These are phyloP conservation scores for Paramecium caudatum DNA, from an alignment of 73 alveolate species.

Conservation along the genomic window DNA sequence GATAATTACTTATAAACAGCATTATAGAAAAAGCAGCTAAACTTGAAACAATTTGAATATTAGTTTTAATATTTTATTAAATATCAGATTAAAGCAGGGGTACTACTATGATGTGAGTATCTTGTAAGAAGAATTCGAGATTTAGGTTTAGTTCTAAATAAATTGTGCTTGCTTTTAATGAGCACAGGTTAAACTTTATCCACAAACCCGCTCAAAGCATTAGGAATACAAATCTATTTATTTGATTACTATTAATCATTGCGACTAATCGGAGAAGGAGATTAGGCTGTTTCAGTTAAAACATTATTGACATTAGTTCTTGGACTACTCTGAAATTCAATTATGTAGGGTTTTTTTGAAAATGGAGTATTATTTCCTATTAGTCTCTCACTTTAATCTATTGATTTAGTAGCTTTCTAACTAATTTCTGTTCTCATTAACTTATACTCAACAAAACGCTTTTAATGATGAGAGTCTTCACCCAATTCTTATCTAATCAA, in stretches of 20 bases:
- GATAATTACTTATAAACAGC: too few relatives aligned
- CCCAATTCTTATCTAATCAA: slow-evolving; percentile 37
- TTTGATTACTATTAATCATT: too few relatives aligned
- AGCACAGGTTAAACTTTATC: slow-evolving; percentile 18
- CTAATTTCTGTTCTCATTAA: slow-evolving; percentile 50
- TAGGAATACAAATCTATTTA: too few relatives aligned
- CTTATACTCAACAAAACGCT: slow-evolving; percentile 11
- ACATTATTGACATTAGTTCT: not conserved
- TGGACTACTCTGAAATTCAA: not conserved
- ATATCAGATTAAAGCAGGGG: too few relatives aligned
- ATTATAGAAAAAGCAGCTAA: too few relatives aligned
- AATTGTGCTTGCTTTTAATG: slow-evolving; percentile 38
- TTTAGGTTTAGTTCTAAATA: slow-evolving; percentile 30
- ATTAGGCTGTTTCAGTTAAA: not conserved
- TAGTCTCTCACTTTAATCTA: not conserved
- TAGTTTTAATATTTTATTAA: too few relatives aligned
- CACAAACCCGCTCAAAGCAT: too few relatives aligned
- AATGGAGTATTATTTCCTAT: not conserved
- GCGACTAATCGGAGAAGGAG: slow-evolving; percentile 6
- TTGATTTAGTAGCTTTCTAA: slow-evolving; percentile 9
- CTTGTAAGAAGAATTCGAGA: slow-evolving; percentile 22
- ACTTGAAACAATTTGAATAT: too few relatives aligned
- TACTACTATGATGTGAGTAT: slow-evolving; percentile 38
- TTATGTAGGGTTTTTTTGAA: not conserved
- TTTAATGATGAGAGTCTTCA: not conserved